Conservation (phyloP, 2,329 filamentous ascomycete species). For the Penicillium sp. region DNA sequence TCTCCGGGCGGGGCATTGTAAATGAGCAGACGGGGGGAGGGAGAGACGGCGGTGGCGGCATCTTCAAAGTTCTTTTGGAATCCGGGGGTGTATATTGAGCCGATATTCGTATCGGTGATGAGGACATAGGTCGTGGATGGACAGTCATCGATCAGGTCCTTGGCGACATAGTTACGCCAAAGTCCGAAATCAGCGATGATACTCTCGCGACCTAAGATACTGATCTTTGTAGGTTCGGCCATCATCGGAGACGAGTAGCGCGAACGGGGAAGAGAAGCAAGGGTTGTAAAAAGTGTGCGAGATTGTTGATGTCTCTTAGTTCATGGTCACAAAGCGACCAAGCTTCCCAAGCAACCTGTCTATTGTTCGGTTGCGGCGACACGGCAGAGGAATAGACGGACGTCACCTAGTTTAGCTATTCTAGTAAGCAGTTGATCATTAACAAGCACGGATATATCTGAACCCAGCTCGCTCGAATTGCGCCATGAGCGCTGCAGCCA, state of each 20-base stretch:
- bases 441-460: neutral
- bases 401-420: neutral
- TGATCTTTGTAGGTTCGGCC: constrained; percentile 65
- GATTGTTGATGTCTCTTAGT: constrained; percentile 21
- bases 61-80: constrained; percentile 72
- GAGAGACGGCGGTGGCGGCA: constrained; percentile 50
- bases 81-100: constrained; percentile 75
- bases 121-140: constrained; percentile 91
- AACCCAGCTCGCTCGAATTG: constrained; percentile 1
- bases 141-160: constrained; percentile 78
- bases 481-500: constrained; percentile 8
- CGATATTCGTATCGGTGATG: constrained; percentile 94
- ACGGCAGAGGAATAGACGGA: neutral
- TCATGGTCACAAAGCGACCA: constrained; percentile 23
- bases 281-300: constrained; percentile 17
- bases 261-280: constrained; percentile 13
- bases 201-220: constrained; percentile 84
- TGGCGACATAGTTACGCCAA: constrained; percentile 79
- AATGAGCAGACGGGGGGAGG: constrained; percentile 73
- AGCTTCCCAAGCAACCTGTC: constrained; percentile 13
- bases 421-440: neutral
- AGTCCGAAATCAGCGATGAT: constrained; percentile 92
- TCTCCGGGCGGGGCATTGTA: constrained; percentile 91
- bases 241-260: constrained; percentile 28
- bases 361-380: constrained; percentile 4